Percentiles rank a stretch among this genome's conserved stretches.
Evolutionary conservation across 208 protist species (phyloP).

Genomic region (Herpetomonas muscarum): DNA sequence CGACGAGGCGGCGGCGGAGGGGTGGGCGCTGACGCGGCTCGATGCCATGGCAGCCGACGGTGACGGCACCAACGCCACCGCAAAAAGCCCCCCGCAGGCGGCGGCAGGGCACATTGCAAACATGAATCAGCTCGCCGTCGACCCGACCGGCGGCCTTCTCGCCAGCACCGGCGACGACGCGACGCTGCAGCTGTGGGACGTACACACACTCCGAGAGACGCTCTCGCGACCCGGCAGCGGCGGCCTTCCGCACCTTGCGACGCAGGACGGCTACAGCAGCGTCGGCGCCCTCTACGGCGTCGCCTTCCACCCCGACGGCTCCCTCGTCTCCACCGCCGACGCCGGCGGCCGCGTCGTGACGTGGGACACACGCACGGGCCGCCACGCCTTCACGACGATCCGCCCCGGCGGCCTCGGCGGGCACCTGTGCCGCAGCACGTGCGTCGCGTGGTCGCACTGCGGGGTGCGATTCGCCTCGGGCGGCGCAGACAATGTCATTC

Average conservation of each 20-base stretch:
- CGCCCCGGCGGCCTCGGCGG: constrained; percentile 16
- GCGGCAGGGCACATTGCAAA: constrained; percentile 9
- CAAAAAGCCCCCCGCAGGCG: too few relatives aligned
- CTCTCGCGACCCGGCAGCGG: constrained; percentile 1
- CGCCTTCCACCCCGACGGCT: constrained; percentile 74
- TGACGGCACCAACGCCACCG: constrained; percentile 7
- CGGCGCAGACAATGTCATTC: constrained; percentile 59
- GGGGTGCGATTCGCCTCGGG: constrained; percentile 72
- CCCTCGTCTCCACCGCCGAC: constrained; percentile 64
- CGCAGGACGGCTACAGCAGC: constrained; percentile 67
- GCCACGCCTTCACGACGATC: constrained; percentile 43
- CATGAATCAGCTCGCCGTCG: constrained; percentile 51
- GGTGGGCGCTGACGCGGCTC: not conserved
- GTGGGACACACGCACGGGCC: constrained; percentile 72
- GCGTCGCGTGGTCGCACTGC: constrained; percentile 78
- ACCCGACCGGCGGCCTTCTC: constrained; percentile 59
- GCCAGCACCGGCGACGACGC: constrained; percentile 56
- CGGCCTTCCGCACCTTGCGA: constrained; percentile 23
- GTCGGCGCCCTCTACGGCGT: constrained; percentile 39
- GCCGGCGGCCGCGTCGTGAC: constrained; percentile 59
- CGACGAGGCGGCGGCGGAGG: constrained; percentile 4
- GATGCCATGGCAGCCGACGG: not conserved
- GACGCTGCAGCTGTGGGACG: constrained; percentile 61
- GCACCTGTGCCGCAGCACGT: constrained; percentile 52
- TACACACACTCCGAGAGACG: constrained; percentile 14